Base-by-base conservation (phyloP, 768 basidiomycete genomes). In the Trametes villosa region DNA sequence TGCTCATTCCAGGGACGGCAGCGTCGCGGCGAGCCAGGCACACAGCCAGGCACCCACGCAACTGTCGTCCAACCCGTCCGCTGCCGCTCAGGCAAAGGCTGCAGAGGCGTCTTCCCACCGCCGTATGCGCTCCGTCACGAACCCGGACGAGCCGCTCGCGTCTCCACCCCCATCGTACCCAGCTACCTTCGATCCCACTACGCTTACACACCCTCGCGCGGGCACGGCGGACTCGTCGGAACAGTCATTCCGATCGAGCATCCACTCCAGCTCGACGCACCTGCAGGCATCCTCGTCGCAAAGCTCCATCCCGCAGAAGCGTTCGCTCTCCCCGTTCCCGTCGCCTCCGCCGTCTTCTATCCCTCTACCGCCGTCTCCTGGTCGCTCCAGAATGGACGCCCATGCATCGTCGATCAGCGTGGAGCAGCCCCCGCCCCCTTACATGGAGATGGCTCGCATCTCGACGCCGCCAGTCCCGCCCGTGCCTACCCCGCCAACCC, bases 401-500 rank as follows among this genome's bases (percentile, higher is more conserved):
- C 65, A 60, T 17, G 57, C 55, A 7, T 60, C 60, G 3, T 53
- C 64, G 11, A 58, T 63, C 40, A 63, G 62, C 48, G 57, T 63
- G n/a, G 66, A 67, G 55, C 52, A 64, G 5, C 60, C 66, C 1
- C 62, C 62, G 13, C 66, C 66, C 13, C 66, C 63, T 22, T 64
- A 65, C 47, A 58, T 59, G 36, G 62, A 66, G 31, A 57, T 53
- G 33, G 45, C 44, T 20, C 51, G 54, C 33, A 50, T 48, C n/a
- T 9, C 33, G 34, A 61, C 63, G 4, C 63, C 63, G 8, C 59
- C 63, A 20, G 50, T 56, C 1, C 48, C 47, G 0, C 57, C 29
- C 3, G 20, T 22, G 13, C 42, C 52, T 7, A 6, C 38, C 1
- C 22, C 57, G 7, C n/a, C 56, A 1, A 13, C 49, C 8, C 57